phyloP scores from a whole-genome alignment of 2,329 filamentous ascomycete genomes.

The Ophiostoma tasmaniense region DNA sequence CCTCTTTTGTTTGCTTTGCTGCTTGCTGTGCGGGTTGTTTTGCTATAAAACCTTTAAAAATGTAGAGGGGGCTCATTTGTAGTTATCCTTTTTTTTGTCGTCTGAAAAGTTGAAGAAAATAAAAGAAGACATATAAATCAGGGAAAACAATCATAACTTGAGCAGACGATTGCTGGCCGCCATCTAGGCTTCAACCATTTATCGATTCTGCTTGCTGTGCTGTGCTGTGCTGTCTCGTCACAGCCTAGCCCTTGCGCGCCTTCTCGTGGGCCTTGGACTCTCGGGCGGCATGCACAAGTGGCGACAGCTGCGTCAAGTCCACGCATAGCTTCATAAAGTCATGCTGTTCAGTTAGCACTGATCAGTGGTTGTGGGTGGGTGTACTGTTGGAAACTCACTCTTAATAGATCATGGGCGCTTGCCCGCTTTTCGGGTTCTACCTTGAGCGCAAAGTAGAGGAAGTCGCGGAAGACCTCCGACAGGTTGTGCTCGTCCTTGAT shows the following conservation, averaged over 20 bases:
- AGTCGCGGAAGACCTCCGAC: constrained; percentile 77
- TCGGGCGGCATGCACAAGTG: constrained; percentile 77
- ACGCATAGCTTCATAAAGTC: constrained; percentile 72
- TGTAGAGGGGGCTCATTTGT: neutral
- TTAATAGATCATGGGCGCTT: constrained; percentile 84
- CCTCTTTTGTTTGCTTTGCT: neutral
- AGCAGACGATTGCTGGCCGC: neutral
- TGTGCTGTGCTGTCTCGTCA: neutral
- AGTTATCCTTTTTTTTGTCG: neutral
- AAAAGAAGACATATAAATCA: neutral
- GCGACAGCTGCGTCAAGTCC: constrained; percentile 67
- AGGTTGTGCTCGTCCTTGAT: constrained; percentile 90
- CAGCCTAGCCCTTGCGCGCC: constrained; percentile 52
- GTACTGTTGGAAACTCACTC: constrained; percentile 61
- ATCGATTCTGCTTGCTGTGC: constrained; percentile 20
- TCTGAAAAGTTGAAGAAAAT: neutral
- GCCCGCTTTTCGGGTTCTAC: constrained; percentile 96
- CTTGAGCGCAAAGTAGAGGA: constrained; percentile 85
- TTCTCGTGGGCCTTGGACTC: constrained; percentile 81
- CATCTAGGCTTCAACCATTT: neutral
- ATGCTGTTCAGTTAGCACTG: constrained; percentile 45
- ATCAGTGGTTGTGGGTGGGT: neutral
- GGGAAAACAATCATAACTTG: neutral
- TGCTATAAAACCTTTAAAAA: no score
- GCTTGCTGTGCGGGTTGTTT: neutral